Base-by-base conservation (phyloP, 768 basidiomycete genomes). In the Astraeus odoratus region DNA sequence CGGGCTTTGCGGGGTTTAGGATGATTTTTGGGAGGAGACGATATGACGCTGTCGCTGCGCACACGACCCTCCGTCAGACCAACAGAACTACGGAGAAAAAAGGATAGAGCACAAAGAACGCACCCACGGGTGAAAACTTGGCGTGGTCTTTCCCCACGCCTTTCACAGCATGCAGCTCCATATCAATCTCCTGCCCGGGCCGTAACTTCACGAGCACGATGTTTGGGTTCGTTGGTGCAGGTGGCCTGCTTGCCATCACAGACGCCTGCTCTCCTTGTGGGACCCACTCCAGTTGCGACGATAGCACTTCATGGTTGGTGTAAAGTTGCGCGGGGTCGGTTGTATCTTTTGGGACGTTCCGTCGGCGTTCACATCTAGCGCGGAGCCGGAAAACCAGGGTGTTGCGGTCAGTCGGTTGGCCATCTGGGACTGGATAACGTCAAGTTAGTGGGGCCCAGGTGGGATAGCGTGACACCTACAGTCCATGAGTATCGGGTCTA, bases 51-150 rank as follows among this genome's bases (percentile, higher is more conserved):
- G 94, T 97, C 3, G 95, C 95, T 93, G 50, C 8, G 9, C 19
- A 15, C 30, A 4, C n/a, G n/a, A 8, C 4, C 9, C 18, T 8
- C 8, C 39, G 37, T 54, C 29, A 53, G 34, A 18, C 1, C 12
- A 37, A 25, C n/a, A 43, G n/a, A 31, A 29, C 27, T 12, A 10
- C 12, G 24, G 8, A 35, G 16, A 35, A 24, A 27, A 27, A 19
- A 10, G 1, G 13, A 4, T 18, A 24, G 16, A 10, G 18, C 27
- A 42, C 8, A 34, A 15, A 34, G 6, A 5, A 67, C 78, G 46
- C 54, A 88, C 93, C 91, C 42, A 98, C 96, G 24, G 96, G 93
- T 47, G 80, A 89, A 63, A 89, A 99, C 61, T 99, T 99, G 37
- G 96, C 93, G 56, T 99, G 95, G 50, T 94, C 91, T 57, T 88